A percentile compares a stretch with the other conserved stretches of the same genome.
Evolutionary conservation across 257 asterid genomes (phyloP).

Genomic region (Mentha longifolia): DNA sequence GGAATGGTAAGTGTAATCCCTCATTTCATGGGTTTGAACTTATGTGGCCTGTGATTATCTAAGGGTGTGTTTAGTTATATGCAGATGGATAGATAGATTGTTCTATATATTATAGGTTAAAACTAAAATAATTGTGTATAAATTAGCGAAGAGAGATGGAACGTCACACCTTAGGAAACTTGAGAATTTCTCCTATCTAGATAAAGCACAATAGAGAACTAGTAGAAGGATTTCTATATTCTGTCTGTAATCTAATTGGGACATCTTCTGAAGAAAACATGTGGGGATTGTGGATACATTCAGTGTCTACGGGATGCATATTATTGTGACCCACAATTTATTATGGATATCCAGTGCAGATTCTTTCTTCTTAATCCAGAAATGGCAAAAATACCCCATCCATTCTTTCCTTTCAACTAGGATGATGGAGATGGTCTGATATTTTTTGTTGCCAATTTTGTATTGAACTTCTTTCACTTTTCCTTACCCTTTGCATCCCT

Average conservation of each 20-base stretch:
- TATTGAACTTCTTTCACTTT: constrained; percentile 29
- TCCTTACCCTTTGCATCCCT: background rate
- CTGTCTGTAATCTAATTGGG: background rate
- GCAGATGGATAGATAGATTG: background rate
- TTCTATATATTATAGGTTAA: background rate
- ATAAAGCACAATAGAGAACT: background rate
- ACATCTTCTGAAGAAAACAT: background rate
- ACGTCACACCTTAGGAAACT: background rate
- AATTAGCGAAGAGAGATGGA: background rate
- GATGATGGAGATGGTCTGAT: too few relatives aligned
- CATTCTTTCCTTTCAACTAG: background rate
- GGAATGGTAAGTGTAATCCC: constrained; percentile 71
- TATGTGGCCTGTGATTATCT: constrained; percentile 6
- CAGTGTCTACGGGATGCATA: constrained; percentile 9
- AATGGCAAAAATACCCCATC: background rate
- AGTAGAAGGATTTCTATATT: background rate
- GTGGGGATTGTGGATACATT: background rate
- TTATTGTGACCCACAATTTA: background rate
- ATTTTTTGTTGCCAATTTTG: background rate
- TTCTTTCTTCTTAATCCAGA: background rate
- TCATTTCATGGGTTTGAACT: constrained; percentile 22
- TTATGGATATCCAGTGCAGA: background rate
- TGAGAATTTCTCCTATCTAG: constrained; percentile 10
- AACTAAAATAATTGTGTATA: background rate
- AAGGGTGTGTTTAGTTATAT: background rate